These are phyloP conservation scores for Hansenula lynferdii DNA, from an alignment of 1,139 yeast species.

Conservation along the genomic window DNA sequence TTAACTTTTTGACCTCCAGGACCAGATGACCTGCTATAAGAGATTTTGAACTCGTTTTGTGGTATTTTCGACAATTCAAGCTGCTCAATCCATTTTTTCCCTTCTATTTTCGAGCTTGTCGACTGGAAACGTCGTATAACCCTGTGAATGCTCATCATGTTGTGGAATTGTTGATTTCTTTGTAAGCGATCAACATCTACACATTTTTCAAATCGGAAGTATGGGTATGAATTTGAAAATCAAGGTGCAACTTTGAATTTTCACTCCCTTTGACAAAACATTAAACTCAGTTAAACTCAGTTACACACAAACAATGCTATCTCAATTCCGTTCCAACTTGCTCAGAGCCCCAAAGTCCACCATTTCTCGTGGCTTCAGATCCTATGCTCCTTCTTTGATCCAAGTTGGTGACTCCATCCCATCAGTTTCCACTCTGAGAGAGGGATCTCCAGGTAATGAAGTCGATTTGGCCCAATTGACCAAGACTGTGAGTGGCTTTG, in stretches of 20 bases:
- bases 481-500: slow-evolving; percentile 19
- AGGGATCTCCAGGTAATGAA: slow-evolving; percentile 64
- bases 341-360: neutral
- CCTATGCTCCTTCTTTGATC: slow-evolving; percentile 31
- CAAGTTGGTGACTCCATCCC: slow-evolving; percentile 59
- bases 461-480: slow-evolving; percentile 57
- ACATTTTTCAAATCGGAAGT: neutral
- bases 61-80: slow-evolving; percentile 42
- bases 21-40: slow-evolving; percentile 76
- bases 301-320: too few relatives aligned
- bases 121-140: slow-evolving; percentile 1
- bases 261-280: too few relatives aligned
- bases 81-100: slow-evolving; percentile 37
- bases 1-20: slow-evolving; percentile 97
- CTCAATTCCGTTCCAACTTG: slow-evolving; percentile 1
- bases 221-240: too few relatives aligned
- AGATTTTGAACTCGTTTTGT: slow-evolving; percentile 39
- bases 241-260: too few relatives aligned
- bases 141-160: too few relatives aligned
- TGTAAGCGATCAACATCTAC: too few relatives aligned
- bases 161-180: too few relatives aligned
- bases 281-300: too few relatives aligned
- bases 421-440: slow-evolving; percentile 43
- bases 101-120: neutral
- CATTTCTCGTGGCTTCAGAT: slow-evolving; percentile 26